These are phyloP conservation scores for Diaporthe velutina DNA, from an alignment of 2,329 filamentous ascomycete species.

Conservation along the genomic window DNA sequence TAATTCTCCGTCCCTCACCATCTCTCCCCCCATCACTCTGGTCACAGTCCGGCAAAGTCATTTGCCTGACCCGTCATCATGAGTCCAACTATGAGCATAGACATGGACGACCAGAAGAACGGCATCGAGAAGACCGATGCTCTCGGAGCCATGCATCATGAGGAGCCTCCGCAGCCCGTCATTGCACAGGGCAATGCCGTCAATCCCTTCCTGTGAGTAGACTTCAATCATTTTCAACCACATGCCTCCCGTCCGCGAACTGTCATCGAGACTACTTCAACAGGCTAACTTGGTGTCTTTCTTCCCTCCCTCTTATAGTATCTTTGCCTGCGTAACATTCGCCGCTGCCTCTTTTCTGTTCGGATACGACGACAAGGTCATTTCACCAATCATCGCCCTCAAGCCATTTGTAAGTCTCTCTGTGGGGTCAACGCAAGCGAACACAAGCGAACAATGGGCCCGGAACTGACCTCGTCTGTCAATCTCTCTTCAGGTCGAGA, in stretches of 20 bases:
- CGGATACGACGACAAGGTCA: slow-evolving; percentile 37
- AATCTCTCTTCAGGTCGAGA: slow-evolving; percentile 9
- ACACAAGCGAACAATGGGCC: background rate
- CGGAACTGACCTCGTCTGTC: background rate
- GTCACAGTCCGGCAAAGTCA: background rate
- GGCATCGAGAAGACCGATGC: slow-evolving; percentile 25
- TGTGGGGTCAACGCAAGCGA: background rate
- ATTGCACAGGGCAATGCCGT: slow-evolving; percentile 29
- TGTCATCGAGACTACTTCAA: background rate
- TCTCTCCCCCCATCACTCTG: background rate
- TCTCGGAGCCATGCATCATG: slow-evolving; percentile 27
- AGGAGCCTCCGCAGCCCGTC: slow-evolving; percentile 12
- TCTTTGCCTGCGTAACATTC: slow-evolving; percentile 32
- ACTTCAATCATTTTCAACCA: background rate
- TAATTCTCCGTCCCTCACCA: background rate
- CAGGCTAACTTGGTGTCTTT: background rate
- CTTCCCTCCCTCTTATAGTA: background rate
- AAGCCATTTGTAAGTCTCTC: slow-evolving; percentile 30
- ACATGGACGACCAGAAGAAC: slow-evolving; percentile 21
- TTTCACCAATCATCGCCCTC: slow-evolving; percentile 31
- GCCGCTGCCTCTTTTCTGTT: slow-evolving; percentile 34
- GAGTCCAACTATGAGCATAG: slow-evolving; percentile 19
- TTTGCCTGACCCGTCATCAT: slow-evolving; percentile 2
- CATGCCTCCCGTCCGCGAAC: background rate
- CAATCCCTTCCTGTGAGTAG: slow-evolving; percentile 26